phyloP scores from a whole-genome alignment of 225 moss, liverwort and hornwort species.

The Marchantia polymorpha region DNA sequence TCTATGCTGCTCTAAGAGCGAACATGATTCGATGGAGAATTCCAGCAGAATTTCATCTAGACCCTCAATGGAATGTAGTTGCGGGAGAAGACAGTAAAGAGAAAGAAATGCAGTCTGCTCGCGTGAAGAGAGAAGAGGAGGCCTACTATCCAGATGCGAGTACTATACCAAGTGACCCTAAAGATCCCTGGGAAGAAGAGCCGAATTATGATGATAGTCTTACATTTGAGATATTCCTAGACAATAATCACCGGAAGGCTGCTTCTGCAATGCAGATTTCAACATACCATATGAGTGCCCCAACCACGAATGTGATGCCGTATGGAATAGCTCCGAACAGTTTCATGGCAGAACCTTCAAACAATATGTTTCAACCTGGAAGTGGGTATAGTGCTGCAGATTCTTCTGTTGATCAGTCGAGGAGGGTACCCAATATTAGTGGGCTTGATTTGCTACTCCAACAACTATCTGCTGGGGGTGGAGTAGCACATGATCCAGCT shows the following conservation, averaged over 20 bases:
- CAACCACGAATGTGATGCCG: conserved; percentile 3
- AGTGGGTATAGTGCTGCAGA: conserved; percentile 7
- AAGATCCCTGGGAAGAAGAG: conserved; percentile 95
- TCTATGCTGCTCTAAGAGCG: conserved; percentile 34
- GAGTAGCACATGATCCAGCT: conserved; percentile 71
- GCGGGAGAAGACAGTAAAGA: conserved; percentile 91
- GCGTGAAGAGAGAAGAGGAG: conserved; percentile 93
- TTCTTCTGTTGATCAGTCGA: conserved; percentile 4
- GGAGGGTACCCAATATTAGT: conserved; percentile 10
- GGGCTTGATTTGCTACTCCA: conserved; percentile 30
- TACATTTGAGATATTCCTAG: conserved; percentile 70
- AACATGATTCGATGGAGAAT: conserved; percentile 48
- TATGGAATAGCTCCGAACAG: not conserved
- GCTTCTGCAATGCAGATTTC: conserved; percentile 2
- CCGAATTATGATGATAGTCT: conserved; percentile 86
- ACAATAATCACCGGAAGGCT: conserved; percentile 29
- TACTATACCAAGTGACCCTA: conserved; percentile 71
- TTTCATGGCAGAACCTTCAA: conserved; percentile 17
- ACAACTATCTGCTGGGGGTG: conserved; percentile 30
- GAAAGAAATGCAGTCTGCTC: conserved; percentile 64
- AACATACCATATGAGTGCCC: conserved; percentile 15
- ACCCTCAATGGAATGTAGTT: conserved; percentile 70
- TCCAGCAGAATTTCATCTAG: conserved; percentile 49
- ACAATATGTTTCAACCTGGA: not conserved
- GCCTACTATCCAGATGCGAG: conserved; percentile 53